These are phyloP conservation scores for Crotalaria pallida DNA, from an alignment of 306 rosid species.

Conservation along the genomic window DNA sequence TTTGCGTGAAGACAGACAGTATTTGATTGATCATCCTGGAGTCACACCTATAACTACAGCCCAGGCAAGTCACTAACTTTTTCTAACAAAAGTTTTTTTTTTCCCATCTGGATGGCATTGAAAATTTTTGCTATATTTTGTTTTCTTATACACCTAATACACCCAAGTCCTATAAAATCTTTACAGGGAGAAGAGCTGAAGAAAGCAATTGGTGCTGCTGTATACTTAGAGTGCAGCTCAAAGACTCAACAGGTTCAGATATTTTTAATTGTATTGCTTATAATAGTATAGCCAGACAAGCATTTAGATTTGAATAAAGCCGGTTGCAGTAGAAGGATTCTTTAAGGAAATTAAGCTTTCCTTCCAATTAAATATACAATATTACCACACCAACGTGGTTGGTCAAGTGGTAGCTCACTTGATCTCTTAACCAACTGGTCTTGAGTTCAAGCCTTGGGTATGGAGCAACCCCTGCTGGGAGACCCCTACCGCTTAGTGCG, in stretches of 20 bases:
- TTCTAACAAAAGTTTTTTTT: neutral
- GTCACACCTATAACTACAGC: conserved; percentile 48
- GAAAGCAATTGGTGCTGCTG: conserved; percentile 90
- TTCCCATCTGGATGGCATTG: neutral
- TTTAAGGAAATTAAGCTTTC: neutral
- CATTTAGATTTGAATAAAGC: neutral
- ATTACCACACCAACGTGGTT: no score
- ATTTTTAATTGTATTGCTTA: neutral
- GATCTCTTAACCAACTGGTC: no score
- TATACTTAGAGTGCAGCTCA: conserved; percentile 90
- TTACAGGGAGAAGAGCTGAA: conserved; percentile 87
- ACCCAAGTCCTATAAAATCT: conserved; percentile 11
- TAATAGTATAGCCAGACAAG: neutral
- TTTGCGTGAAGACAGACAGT: conserved; percentile 54
- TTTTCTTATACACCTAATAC: neutral
- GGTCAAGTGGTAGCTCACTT: no score
- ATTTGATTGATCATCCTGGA: conserved; percentile 62
- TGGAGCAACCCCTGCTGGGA: no score
- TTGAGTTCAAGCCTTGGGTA: no score
- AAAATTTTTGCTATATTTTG: neutral
- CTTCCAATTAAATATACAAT: neutral
- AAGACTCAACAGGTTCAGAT: conserved; percentile 81
- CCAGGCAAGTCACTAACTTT: conserved; percentile 34
- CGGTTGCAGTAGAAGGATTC: neutral
- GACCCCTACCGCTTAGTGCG: no score